A percentile compares a stretch with the other conserved stretches of the same genome.
Conservation (phyloP, 1,139 yeast species). For the Yamadazyma friedrichii region DNA sequence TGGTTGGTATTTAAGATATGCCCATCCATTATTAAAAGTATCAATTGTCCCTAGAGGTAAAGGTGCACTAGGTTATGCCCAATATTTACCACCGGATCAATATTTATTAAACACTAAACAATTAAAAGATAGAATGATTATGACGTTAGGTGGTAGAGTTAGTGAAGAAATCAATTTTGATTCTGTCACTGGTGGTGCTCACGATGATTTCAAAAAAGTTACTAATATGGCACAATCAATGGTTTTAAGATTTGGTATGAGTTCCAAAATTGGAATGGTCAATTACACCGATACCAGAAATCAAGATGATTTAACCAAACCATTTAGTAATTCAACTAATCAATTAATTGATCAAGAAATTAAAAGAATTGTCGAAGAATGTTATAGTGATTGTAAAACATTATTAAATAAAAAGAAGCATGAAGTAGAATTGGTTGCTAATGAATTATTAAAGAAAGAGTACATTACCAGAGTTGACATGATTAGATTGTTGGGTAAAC, state of each 20-base stretch:
- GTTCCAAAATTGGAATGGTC: slow-evolving; percentile 77
- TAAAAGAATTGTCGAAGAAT: slow-evolving; percentile 73
- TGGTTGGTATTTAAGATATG: slow-evolving; percentile 89
- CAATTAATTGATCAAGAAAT: slow-evolving; percentile 80
- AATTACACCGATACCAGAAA: slow-evolving; percentile 59
- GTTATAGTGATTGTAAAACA: slow-evolving; percentile 66
- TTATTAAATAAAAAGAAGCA: slow-evolving; percentile 67
- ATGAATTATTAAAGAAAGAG: slow-evolving; percentile 78
- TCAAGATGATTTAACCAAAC: slow-evolving; percentile 72
- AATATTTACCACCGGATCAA: slow-evolving; percentile 92
- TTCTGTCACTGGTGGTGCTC: slow-evolving; percentile 92
- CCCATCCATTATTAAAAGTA: slow-evolving; percentile 91
- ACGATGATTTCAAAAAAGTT: slow-evolving; percentile 95
- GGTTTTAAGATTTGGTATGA: slow-evolving; percentile 94
- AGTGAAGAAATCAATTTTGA: slow-evolving; percentile 90
- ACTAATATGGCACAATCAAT: slow-evolving; percentile 90
- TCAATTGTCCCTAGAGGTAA: slow-evolving; percentile 96
- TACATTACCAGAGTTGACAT: slow-evolving; percentile 88
- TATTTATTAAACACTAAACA: slow-evolving; percentile 78
- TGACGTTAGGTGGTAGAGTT: slow-evolving; percentile 97
- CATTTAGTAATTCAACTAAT: slow-evolving; percentile 88
- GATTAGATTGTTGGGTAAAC: slow-evolving; percentile 79
- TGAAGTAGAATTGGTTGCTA: slow-evolving; percentile 83
- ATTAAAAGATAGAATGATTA: slow-evolving; percentile 85
- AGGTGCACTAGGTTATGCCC: slow-evolving; percentile 98